Percentiles rank a stretch among this genome's conserved stretches.
These are phyloP conservation scores for Sporobolomyces roseus DNA, from an alignment of 768 basidiomycete species.

Conservation along the genomic window DNA sequence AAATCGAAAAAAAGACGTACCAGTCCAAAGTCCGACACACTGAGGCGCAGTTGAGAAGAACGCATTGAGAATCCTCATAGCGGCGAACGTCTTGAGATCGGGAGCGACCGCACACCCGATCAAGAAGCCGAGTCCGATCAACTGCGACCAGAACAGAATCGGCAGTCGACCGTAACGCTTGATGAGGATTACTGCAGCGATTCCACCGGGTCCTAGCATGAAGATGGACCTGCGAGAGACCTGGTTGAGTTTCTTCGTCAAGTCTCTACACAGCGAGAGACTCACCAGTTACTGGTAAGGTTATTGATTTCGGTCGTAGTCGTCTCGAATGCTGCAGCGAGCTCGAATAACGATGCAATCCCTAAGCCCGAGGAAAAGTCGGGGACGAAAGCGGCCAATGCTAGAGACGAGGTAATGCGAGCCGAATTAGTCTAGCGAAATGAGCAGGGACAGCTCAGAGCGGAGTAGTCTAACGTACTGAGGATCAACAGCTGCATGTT, in stretches of 20 bases:
- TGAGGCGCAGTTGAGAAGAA: conserved; percentile 64
- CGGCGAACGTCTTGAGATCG: conserved; percentile 58
- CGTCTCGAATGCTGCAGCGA: conserved; percentile 59
- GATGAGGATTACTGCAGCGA: conserved; percentile 65
- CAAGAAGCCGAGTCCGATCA: conserved; percentile 60
- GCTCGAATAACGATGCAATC: conserved; percentile 61
- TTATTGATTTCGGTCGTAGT: conserved; percentile 61
- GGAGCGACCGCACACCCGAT: conserved; percentile 62
- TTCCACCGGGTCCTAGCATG: conserved; percentile 58
- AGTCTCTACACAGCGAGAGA: no score
- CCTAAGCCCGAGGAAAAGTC: conserved; percentile 68
- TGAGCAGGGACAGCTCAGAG: background rate
- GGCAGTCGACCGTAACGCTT: conserved; percentile 64
- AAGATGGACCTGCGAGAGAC: no score
- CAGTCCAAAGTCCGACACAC: conserved; percentile 56
- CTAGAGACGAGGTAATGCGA: conserved; percentile 40
- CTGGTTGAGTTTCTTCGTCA: no score
- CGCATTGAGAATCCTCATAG: conserved; percentile 58
- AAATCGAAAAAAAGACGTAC: conserved; percentile 49
- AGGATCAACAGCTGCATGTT: conserved; percentile 56
- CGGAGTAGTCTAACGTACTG: background rate
- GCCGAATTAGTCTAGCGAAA: background rate
- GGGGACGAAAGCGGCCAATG: conserved; percentile 63
- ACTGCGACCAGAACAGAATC: conserved; percentile 67
- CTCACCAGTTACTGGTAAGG: conserved; percentile 55